These are phyloP conservation scores for Athelia psychrophila DNA, from an alignment of 1,284 basidiomycete species.

Conservation along the genomic window DNA sequence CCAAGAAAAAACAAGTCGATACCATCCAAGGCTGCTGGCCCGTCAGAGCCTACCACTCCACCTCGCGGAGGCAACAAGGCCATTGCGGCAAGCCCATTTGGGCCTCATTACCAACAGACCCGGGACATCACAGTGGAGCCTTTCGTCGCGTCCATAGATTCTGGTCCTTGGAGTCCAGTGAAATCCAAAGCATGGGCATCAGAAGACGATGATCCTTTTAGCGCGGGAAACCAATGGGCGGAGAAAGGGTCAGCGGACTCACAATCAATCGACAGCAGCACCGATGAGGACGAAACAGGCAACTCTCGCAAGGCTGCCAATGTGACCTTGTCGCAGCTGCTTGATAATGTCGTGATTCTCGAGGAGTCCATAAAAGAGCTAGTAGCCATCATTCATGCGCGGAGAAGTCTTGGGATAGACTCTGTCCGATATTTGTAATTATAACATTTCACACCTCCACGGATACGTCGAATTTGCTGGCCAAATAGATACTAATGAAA, in stretches of 20 bases:
- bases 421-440: conserved; percentile 67
- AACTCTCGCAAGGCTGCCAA: conserved; percentile 36
- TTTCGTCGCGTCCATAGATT: conserved; percentile 58
- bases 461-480: conserved; percentile 12
- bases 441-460: neutral
- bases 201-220: conserved; percentile 69
- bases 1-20: conserved; percentile 62
- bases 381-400: conserved; percentile 82
- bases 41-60: conserved; percentile 40
- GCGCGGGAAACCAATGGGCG: conserved; percentile 51
- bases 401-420: conserved; percentile 87
- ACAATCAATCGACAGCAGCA: conserved; percentile 12
- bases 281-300: conserved; percentile 25
- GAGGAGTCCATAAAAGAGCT: conserved; percentile 97
- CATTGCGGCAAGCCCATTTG: conserved; percentile 77
- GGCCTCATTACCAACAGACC: conserved; percentile 82
- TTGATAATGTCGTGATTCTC: conserved; percentile 95
- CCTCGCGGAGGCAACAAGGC: conserved; percentile 36
- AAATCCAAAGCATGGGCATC: conserved; percentile 47
- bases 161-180: conserved; percentile 61
- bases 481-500: conserved; percentile 7
- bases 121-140: conserved; percentile 72
- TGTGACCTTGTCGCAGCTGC: conserved; percentile 77
- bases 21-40: conserved; percentile 22
- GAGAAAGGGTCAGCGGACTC: conserved; percentile 15